Evolutionary conservation across 164 flowering plant genomes (phyloP).

Genomic region (Umbellularia californica): DNA sequence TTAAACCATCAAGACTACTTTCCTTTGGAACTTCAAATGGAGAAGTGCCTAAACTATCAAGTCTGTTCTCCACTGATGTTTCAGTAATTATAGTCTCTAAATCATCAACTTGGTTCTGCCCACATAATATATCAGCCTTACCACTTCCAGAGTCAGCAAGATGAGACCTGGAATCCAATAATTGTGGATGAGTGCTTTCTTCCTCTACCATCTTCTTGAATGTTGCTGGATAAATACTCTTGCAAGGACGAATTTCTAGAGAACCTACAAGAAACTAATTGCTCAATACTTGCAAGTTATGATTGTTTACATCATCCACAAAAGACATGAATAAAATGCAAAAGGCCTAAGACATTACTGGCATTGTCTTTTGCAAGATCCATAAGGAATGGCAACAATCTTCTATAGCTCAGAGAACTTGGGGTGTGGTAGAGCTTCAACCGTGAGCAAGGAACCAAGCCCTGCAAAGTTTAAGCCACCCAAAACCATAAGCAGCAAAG

Average conservation of each 20-base stretch:
- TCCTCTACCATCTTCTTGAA: slow-evolving; percentile 17
- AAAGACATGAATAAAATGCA: neutral
- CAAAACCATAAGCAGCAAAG: neutral
- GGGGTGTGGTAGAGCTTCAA: slow-evolving; percentile 35
- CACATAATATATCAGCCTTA: neutral
- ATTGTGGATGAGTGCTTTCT: slow-evolving; percentile 10
- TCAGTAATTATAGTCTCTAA: neutral
- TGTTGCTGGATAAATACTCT: slow-evolving; percentile 7
- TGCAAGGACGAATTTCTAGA: slow-evolving; percentile 9
- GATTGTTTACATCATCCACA: neutral
- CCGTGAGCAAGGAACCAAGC: slow-evolving; percentile 15
- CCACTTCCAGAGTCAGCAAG: neutral
- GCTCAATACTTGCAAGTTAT: neutral
- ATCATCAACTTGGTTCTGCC: neutral
- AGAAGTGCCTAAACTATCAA: neutral
- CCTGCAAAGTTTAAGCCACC: slow-evolving; percentile 2
- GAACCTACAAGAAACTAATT: slow-evolving; percentile 24
- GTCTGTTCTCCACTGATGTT: neutral
- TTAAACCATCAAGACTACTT: neutral
- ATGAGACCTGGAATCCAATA: slow-evolving; percentile 8
- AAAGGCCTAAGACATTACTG: slow-evolving; percentile 23
- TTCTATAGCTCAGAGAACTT: slow-evolving; percentile 47
- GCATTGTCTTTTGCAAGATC: slow-evolving; percentile 32
- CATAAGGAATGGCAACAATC: slow-evolving; percentile 58
- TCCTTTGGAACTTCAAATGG: neutral